phyloP scores from a whole-genome alignment of 2,329 filamentous ascomycete genomes.

The Aspergillus sp. region DNA sequence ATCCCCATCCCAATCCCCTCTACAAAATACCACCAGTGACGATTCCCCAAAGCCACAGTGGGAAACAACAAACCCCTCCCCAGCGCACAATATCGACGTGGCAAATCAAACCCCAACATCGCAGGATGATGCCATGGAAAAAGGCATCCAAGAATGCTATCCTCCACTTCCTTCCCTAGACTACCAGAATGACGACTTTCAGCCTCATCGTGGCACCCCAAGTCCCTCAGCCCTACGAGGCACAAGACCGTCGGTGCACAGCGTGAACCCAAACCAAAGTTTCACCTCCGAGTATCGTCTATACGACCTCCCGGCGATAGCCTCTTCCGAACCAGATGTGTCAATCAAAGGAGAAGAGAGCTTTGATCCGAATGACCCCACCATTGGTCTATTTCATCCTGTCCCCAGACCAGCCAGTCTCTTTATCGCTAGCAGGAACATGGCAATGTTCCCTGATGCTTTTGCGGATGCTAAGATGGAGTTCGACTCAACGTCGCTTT shows the following conservation, averaged over 20 bases:
- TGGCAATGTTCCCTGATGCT: conserved; percentile 9
- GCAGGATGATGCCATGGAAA: not conserved
- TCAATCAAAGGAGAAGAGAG: not conserved
- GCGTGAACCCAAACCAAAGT: not conserved
- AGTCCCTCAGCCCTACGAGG: conserved; percentile 5
- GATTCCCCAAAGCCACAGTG: conserved; percentile 4
- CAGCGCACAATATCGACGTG: conserved; percentile 1
- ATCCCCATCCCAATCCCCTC: not conserved
- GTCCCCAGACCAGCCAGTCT: conserved; percentile 4
- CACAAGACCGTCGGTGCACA: not conserved
- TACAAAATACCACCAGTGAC: not conserved
- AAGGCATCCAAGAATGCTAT: conserved; percentile 9
- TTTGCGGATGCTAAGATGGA: conserved; percentile 9
- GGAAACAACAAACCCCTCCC: not conserved
- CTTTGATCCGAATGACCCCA: not conserved
- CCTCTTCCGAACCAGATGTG: not conserved
- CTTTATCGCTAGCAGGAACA: conserved; percentile 6
- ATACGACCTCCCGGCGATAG: not conserved
- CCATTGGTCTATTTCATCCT: conserved; percentile 13
- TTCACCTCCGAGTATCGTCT: not conserved
- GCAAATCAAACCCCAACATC: conserved; percentile 6
- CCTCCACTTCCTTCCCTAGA: conserved; percentile 4
- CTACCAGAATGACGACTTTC: not conserved
- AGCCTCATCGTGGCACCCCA: conserved; percentile 1
- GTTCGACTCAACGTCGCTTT: conserved; percentile 9